These are phyloP conservation scores for Globisporangium paddicum DNA, from an alignment of 352 stramenopile genomes.

Conservation along the genomic window DNA sequence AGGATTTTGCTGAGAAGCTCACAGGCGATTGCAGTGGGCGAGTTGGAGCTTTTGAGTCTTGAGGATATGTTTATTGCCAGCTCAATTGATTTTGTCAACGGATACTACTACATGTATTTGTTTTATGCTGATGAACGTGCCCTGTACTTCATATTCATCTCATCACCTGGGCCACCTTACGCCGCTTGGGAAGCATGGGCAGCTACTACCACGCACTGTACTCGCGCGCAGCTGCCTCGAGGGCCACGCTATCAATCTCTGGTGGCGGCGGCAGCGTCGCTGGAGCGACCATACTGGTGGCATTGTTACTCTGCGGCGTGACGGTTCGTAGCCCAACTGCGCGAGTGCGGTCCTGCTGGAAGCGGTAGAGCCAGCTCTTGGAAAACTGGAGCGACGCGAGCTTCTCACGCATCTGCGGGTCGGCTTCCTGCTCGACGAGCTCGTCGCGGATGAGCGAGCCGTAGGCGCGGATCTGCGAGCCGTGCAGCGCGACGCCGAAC, in stretches of 20 bases:
- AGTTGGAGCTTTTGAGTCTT: neutral
- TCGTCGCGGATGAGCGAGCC: conserved; percentile 1
- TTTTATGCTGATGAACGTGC: no score
- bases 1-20: neutral
- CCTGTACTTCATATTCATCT: no score
- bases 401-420: conserved; percentile 7
- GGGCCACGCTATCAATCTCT: neutral
- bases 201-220: neutral
- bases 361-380: conserved; percentile 3
- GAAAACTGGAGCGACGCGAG: conserved; percentile 9
- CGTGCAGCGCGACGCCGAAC: neutral
- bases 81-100: no score
- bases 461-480: conserved; percentile 7
- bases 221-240: neutral
- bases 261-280: neutral
- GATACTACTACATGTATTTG: no score
- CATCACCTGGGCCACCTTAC: no score
- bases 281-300: neutral
- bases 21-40: no score
- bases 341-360: conserved; percentile 1
- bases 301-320: neutral
- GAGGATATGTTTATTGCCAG: no score
- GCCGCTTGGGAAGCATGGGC: no score
- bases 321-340: neutral
- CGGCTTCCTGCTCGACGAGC: neutral